Conservation (phyloP, 768 basidiomycete species). For the Phlebiopsis gigantea region DNA sequence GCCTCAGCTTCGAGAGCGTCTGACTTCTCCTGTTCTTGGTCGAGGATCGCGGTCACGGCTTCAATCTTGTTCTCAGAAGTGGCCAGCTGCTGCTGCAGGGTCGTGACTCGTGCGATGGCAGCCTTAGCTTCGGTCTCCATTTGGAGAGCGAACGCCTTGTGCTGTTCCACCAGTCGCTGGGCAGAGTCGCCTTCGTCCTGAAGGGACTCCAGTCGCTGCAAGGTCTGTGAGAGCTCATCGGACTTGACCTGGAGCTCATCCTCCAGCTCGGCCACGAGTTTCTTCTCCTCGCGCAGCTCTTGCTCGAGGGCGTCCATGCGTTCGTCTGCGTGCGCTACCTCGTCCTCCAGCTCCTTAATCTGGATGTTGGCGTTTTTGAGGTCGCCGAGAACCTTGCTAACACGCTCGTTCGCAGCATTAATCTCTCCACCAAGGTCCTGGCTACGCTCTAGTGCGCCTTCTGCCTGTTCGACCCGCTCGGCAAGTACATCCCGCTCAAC, state of each 20-base stretch:
- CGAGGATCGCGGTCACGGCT: conserved; percentile 38
- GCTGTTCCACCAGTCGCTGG: conserved; percentile 35
- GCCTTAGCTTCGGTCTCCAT: conserved; percentile 55
- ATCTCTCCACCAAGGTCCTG: conserved; percentile 67
- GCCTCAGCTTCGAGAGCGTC: conserved; percentile 49
- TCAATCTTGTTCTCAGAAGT: conserved; percentile 41
- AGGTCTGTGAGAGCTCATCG: conserved; percentile 19
- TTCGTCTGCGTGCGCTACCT: conserved; percentile 45
- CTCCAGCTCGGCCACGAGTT: conserved; percentile 32
- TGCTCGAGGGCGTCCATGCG: conserved; percentile 52
- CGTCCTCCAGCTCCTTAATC: conserved; percentile 58
- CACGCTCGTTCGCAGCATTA: conserved; percentile 57
- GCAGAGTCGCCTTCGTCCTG: conserved; percentile 32
- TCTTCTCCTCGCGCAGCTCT: conserved; percentile 49
- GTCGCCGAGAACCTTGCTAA: conserved; percentile 50
- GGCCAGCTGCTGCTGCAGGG: conserved; percentile 51
- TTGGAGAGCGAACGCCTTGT: conserved; percentile 48
- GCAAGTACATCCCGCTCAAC: conserved; percentile 50
- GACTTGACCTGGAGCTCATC: conserved; percentile 33
- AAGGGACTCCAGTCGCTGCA: conserved; percentile 18
- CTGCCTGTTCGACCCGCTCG: conserved; percentile 61
- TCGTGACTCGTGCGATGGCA: conserved; percentile 47
- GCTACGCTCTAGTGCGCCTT: conserved; percentile 55
- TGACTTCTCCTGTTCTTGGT: conserved; percentile 42
- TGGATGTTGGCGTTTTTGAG: conserved; percentile 55